Conservation (phyloP, 306 rosid species). For the Albizia julibrissin region DNA sequence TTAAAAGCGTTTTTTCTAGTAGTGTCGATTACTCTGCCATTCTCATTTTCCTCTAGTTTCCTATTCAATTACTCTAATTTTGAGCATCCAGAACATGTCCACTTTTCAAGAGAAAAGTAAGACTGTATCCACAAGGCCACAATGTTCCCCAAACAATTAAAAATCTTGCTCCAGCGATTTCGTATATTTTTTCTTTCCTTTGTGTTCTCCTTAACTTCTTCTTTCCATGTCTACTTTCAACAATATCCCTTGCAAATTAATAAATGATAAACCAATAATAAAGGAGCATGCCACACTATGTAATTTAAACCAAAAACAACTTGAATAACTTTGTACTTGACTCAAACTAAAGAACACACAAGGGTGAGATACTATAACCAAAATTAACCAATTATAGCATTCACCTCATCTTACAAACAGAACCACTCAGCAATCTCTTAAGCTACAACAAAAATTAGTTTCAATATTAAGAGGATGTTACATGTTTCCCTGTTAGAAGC, state of each 20-base stretch:
- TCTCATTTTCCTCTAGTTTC: too few relatives aligned
- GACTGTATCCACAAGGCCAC: too few relatives aligned
- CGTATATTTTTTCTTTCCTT: too few relatives aligned
- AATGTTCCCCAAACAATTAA: too few relatives aligned
- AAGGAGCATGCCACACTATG: neutral
- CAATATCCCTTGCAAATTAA: constrained; percentile 73
- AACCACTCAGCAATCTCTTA: neutral
- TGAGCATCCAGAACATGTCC: too few relatives aligned
- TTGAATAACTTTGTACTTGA: constrained; percentile 14
- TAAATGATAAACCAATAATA: constrained; percentile 19
- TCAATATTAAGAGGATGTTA: constrained; percentile 13
- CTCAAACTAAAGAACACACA: constrained; percentile 16
- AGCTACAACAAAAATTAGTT: constrained; percentile 3
- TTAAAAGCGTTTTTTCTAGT: too few relatives aligned
- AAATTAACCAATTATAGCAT: constrained; percentile 1
- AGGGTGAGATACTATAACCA: neutral
- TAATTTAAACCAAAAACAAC: constrained; percentile 1
- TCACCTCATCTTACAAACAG: constrained; percentile 24
- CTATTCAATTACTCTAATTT: too few relatives aligned
- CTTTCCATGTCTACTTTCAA: constrained; percentile 97
- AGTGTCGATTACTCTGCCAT: too few relatives aligned
- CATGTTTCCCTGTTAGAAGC: constrained; percentile 18
- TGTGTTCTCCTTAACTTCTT: too few relatives aligned
- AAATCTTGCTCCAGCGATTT: too few relatives aligned
- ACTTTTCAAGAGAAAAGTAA: too few relatives aligned